A percentile compares a stretch with the other conserved stretches of the same genome.
Conservation (phyloP, 2,329 filamentous ascomycete genomes). For the Albophoma yamanashiensis region DNA sequence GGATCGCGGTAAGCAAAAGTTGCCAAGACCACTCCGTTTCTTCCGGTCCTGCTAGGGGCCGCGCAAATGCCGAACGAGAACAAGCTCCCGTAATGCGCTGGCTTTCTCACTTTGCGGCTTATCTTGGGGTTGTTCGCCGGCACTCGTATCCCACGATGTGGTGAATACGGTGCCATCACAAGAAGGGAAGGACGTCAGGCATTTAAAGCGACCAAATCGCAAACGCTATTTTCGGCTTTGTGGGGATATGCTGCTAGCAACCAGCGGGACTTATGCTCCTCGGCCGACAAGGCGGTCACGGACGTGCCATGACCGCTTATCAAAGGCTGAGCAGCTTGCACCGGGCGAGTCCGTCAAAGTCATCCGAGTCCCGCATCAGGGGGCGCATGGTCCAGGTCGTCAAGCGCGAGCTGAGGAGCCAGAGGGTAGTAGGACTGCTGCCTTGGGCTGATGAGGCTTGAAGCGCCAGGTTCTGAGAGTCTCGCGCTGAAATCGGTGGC, state of each 20-base stretch:
- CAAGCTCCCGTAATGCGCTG: not conserved
- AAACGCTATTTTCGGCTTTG: not conserved
- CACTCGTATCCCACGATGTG: not conserved
- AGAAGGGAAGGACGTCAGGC: constrained; percentile 4
- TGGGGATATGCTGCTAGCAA: not conserved
- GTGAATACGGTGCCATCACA: constrained; percentile 2
- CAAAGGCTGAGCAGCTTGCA: not conserved
- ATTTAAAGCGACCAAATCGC: not conserved
- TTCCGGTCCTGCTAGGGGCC: not conserved
- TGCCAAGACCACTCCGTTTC: constrained; percentile 1
- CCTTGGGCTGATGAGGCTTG: not conserved
- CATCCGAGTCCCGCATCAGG: too few relatives aligned
- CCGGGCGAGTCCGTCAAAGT: not conserved
- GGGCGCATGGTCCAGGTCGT: too few relatives aligned
- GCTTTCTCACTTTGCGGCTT: not conserved
- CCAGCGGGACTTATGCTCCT: not conserved
- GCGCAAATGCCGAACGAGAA: constrained; percentile 2
- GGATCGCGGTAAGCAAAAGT: not conserved
- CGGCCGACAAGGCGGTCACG: not conserved
- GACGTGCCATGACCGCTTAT: not conserved
- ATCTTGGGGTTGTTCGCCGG: not conserved
- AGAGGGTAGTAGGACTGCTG: not conserved
- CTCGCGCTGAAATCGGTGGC: not conserved
- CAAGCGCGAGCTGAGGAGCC: not conserved
- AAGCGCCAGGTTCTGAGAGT: not conserved